phyloP scores from a whole-genome alignment of 768 basidiomycete genomes.

The Coprinellus aureogranulatus region DNA sequence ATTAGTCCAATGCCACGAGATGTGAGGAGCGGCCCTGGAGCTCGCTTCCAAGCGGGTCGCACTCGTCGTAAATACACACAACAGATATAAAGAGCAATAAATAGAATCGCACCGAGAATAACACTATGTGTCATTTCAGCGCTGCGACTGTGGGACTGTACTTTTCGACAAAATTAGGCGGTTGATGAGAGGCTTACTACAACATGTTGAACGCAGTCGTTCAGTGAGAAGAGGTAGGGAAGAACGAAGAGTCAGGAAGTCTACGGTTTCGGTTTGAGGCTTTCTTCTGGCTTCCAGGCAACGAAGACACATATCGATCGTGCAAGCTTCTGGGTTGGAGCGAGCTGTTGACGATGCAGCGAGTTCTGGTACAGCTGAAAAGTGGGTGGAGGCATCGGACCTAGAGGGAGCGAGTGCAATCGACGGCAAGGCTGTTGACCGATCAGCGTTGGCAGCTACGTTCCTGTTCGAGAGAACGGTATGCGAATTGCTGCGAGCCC shows the following conservation, averaged over 20 bases:
- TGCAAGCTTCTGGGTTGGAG: constrained; percentile 41
- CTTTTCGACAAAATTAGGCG: too few relatives aligned
- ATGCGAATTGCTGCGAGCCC: constrained; percentile 12
- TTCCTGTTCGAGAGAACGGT: constrained; percentile 1
- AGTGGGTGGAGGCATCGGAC: constrained; percentile 9
- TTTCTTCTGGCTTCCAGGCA: constrained; percentile 48
- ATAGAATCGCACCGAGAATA: neutral
- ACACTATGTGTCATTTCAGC: too few relatives aligned
- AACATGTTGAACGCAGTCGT: too few relatives aligned
- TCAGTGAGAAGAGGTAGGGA: too few relatives aligned
- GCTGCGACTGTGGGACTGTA: too few relatives aligned
- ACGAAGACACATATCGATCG: constrained; percentile 53
- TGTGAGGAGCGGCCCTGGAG: too few relatives aligned
- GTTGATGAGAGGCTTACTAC: too few relatives aligned
- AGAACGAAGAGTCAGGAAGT: too few relatives aligned
- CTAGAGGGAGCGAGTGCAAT: neutral
- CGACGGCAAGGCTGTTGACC: neutral
- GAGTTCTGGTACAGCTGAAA: neutral
- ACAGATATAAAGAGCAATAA: constrained; percentile 5
- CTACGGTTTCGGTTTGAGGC: too few relatives aligned
- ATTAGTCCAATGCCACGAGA: too few relatives aligned
- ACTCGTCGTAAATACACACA: neutral
- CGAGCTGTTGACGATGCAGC: constrained; percentile 9
- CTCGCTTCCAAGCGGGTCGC: too few relatives aligned
- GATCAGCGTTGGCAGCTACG: neutral